Evolutionary conservation across 108 stramenopile species (phyloP), one percentile per base, ranked within the genome.

Genomic region (Discostella stelligeroides): DNA sequence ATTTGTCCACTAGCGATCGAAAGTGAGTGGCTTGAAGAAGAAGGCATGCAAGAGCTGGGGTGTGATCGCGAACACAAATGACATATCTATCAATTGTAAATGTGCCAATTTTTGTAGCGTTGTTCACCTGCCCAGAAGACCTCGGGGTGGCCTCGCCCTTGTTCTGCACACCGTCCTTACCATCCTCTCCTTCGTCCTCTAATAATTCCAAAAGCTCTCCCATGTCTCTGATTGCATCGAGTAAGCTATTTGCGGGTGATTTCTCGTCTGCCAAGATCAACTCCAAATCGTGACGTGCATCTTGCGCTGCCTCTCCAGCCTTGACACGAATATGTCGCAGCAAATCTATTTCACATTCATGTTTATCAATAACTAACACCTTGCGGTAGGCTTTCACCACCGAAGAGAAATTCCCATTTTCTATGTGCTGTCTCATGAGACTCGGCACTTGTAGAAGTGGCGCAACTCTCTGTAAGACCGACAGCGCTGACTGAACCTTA

Each of bases 301-400:
- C 92, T 40, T 85, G 64, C 6, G 92, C 92, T 54, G 89, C 89
- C 63, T 92, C 89, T 30, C 81, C 85, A 20, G 95, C 90, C 62
- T 92, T 91, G 3, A 67, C 49, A 49, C 89, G 88, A 17, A 95
- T 88, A 64, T 91, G 86, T 43, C 79, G 80, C 50, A 95, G 73
- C 21, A 95, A 68, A 25, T 90, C 90, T 29, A 95, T 87, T 27
- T 91, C 87, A 70, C 81, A 82, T 37, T 81, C 72, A 21, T 90
- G 79, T 57, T 89, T 89, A 66, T 91, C 86, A 42, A 87, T 87
- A 43, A 92, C 88, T 50, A 87, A 66, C 38, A 95, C 90, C 18
- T 87, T 85, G 25, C 95, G 92, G 59, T 92, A 95, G 24, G 92
- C 89, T 57, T 95, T 93, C 17, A 95, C 81, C 9, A 92, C 92